A percentile compares a stretch with the other conserved stretches of the same genome.
phyloP scores from a whole-genome alignment of 345 rosid species.

The Bruguiera sexangula region DNA sequence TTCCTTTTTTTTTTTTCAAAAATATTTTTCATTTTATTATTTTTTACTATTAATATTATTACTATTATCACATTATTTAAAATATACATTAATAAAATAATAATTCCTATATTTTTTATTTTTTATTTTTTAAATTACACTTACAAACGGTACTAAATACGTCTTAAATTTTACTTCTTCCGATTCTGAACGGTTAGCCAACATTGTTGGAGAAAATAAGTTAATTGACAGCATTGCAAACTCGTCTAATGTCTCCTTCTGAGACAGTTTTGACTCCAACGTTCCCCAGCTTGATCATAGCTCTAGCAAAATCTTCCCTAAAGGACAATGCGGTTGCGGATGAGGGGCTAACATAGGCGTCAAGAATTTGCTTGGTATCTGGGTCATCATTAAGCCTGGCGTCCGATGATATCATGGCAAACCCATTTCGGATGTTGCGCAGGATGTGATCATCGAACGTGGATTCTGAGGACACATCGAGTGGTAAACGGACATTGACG shows the following conservation, averaged over 20 bases:
- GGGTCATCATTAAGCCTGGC: constrained; percentile 64
- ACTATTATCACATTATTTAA: too few species aligned
- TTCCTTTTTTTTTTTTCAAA: too few species aligned
- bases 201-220: neutral
- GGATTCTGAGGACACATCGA: constrained; percentile 50
- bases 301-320: constrained; percentile 53
- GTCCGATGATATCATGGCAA: constrained; percentile 71
- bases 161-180: too few species aligned
- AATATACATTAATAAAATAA: too few species aligned
- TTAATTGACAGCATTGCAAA: constrained; percentile 30
- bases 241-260: constrained; percentile 61
- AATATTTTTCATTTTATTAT: too few species aligned
- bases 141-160: too few species aligned
- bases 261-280: constrained; percentile 59
- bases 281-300: constrained; percentile 66
- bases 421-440: constrained; percentile 53
- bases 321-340: constrained; percentile 41
- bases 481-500: constrained; percentile 46
- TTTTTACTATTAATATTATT: too few species aligned
- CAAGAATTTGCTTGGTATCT: constrained; percentile 37
- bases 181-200: too few species aligned
- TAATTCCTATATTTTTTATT: too few species aligned
- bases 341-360: constrained; percentile 47
- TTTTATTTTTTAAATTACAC: too few species aligned
- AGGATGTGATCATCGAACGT: constrained; percentile 58